Conservation (phyloP, 2,329 filamentous ascomycete species). For the Hymenoscyphus fructigenus region DNA sequence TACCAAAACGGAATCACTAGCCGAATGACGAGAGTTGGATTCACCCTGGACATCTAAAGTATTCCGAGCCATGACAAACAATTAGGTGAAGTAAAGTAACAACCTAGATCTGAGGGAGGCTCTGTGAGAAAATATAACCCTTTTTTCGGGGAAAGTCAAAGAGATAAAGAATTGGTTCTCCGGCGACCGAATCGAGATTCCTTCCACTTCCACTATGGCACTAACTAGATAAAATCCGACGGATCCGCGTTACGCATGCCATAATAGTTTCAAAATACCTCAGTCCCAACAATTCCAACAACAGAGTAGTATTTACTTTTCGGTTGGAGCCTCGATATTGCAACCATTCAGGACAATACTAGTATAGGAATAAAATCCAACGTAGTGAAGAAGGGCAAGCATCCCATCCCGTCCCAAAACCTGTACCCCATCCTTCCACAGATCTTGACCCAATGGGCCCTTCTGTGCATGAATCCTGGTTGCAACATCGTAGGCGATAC, state of each 20-base stretch:
- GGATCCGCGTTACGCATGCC: not conserved
- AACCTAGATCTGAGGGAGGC: not conserved
- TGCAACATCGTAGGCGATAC: constrained; percentile 2
- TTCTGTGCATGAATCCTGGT: not conserved
- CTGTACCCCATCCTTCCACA: not conserved
- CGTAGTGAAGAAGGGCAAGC: constrained; percentile 4
- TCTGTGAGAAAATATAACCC: not conserved
- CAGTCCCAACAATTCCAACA: not conserved
- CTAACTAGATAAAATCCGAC: not conserved
- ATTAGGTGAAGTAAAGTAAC: not conserved
- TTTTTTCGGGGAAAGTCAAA: not conserved
- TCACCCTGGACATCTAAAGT: not conserved
- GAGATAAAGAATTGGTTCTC: not conserved
- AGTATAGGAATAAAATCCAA: constrained; percentile 6
- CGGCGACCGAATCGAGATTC: not conserved
- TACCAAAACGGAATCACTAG: not conserved
- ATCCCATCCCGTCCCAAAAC: constrained; percentile 1
- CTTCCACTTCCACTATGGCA: not conserved
- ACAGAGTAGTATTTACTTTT: not conserved
- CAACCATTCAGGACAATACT: constrained; percentile 2
- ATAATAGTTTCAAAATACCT: not conserved
- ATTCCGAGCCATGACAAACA: not conserved
- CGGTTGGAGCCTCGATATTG: not conserved
- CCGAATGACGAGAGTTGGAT: not conserved
- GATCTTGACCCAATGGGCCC: not conserved